Percentiles rank a stretch among this genome's conserved stretches.
phyloP scores from a whole-genome alignment of 2,329 filamentous ascomycete species.

The Dryadomyces quercus-mongolicae region DNA sequence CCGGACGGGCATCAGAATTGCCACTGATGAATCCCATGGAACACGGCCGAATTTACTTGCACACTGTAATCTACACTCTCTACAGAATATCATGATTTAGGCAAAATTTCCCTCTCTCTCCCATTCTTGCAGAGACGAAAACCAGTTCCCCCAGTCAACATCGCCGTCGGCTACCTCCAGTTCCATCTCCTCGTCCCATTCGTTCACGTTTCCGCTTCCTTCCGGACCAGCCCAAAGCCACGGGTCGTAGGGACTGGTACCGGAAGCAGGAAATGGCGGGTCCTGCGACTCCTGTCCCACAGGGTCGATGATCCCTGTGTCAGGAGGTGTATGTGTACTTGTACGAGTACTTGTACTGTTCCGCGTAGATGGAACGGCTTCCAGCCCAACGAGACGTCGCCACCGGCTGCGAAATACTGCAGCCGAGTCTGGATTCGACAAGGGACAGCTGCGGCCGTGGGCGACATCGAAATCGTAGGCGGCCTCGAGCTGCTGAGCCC shows the following conservation, averaged over 20 bases:
- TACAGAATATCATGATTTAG: neutral
- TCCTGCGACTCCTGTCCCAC: neutral
- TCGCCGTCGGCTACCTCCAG: constrained; percentile 4
- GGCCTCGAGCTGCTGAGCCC: constrained; percentile 17
- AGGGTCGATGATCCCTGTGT: no score
- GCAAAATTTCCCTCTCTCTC: neutral
- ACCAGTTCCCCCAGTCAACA: constrained; percentile 11
- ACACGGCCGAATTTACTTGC: no score
- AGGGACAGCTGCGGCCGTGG: constrained; percentile 17
- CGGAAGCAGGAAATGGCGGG: no score
- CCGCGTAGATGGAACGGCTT: neutral
- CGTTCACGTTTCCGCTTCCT: no score
- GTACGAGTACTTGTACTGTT: no score
- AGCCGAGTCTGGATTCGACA: constrained; percentile 12
- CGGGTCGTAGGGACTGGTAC: no score
- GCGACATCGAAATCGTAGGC: constrained; percentile 17
- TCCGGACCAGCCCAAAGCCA: no score
- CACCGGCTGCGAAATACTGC: constrained; percentile 20
- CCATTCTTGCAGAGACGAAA: constrained; percentile 1
- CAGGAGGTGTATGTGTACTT: no score
- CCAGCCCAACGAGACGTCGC: constrained; percentile 17
- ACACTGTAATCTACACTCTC: no score
- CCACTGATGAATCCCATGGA: no score
- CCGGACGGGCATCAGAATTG: no score
- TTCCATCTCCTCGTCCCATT: neutral